Conservation (phyloP, 306 rosid genomes). For the Dalbergia cochinchinensis region DNA sequence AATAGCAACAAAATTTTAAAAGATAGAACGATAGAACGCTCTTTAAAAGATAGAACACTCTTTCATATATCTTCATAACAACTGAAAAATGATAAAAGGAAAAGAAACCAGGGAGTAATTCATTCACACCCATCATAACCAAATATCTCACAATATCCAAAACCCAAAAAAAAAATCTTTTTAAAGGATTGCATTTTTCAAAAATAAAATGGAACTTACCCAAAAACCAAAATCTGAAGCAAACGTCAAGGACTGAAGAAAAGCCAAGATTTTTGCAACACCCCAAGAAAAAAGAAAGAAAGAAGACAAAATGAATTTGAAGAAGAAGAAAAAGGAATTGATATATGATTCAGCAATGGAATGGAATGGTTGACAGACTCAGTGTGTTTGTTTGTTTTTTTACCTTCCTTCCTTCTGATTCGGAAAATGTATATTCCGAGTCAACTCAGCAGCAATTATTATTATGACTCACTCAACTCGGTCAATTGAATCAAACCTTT, state of each 20-base stretch:
- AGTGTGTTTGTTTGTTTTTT: neutral
- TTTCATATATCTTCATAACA: neutral
- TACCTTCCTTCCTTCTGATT: neutral
- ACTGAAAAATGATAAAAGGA: neutral
- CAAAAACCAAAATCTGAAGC: neutral
- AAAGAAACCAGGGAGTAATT: neutral
- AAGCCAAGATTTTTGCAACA: neutral
- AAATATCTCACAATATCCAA: neutral
- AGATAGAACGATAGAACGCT: neutral
- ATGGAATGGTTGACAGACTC: neutral
- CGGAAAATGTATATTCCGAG: neutral
- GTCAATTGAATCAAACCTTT: neutral
- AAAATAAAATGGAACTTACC: neutral
- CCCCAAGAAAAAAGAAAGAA: neutral
- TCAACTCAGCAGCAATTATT: neutral
- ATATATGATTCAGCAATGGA: no score
- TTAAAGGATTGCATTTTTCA: no score
- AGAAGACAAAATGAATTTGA: neutral
- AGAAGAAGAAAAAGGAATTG: neutral
- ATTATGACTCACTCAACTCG: no score
- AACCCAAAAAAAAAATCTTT: neutral
- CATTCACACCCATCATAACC: neutral
- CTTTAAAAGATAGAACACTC: no score
- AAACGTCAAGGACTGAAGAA: neutral
- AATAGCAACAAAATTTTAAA: neutral